Evolutionary conservation across 768 basidiomycete genomes (phyloP), one percentile per base, ranked within the genome.

Genomic region (Boletus reticuloceps): DNA sequence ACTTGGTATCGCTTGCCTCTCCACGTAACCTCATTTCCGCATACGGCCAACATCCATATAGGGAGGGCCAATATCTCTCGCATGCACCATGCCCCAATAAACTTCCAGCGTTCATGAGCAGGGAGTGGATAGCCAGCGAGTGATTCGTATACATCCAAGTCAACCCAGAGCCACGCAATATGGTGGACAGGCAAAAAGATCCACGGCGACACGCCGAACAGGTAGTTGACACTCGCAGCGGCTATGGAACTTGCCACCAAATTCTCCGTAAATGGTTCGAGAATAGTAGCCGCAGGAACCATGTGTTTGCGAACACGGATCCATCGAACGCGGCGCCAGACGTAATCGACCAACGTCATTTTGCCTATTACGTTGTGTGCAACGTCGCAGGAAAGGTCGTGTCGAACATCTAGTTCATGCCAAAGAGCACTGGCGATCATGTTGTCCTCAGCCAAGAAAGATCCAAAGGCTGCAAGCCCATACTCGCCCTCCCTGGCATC

Each of bases 391-490:
- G 94, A 95, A 55, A 98, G 79, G 54, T 92, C 88, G 67, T 99
- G 97, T 44, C 90, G 81, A 36, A 93, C 76, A 36, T 83, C 87
- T 4, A 98, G 79, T 69, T 98, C 92, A 68, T 98, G 92, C 97
- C 94, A 98, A 13, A 99, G 75, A 2, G 91, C 84, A 45, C 83
- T 78, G 17, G 86, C 97, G 54, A 99, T 96, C 91, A 92, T 96
- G 74, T 98, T 98, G 75, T 99, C 97, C 72, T 99, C 97, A 0
- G 97, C 96, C 41, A 98, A 80, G 72, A 88, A 98, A 13, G 87
- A 84, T 0, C 87, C 88, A 59, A 98, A 98, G 0, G 84, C 87
- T 9, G 83, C 78, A 22, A 99, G 77, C 1, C 94, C 94, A 49
- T 48, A 54, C 12, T 62, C 60, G 20, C 63, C 59, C 37, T 72